Base-by-base conservation (phyloP, 164 flowering plant species). In the Sextonia rubra region DNA sequence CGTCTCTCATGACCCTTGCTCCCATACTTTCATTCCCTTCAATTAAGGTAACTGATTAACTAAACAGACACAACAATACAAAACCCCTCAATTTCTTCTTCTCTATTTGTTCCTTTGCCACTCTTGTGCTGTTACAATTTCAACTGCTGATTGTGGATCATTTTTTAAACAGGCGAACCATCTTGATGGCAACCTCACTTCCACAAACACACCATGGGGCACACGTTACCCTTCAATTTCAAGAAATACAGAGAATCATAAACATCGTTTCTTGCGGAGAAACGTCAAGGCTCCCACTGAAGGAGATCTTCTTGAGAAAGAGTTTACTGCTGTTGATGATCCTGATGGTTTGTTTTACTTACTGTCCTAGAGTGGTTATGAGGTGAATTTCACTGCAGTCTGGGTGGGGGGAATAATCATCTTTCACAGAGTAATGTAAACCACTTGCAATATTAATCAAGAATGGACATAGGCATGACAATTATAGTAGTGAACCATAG, bases 241-340 rank as follows among this genome's bases (percentile, higher is more conserved):
- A 26, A 64, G 67, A 64, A 29, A 26, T 27, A 20, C 7, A 18
- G 12, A 61, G 24, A 64, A 18, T 64, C 37, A 26, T 26, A 64
- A 64, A 18, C 18, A 29, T 29, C 5, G 67, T 18, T 26, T n/a
- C n/a, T n/a, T 64, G n/a, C 2, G 15, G 67, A 29, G 22, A 64
- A 64, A 64, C 6, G 67, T 8, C 17, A 64, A 64, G 67, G 44
- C 67, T 12, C 27, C 67, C 14, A 32, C 27, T 29, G 32, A 64
- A 64, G 67, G 67, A 64, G 37, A 64, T 64, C 18, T 64, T 64
- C 44, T 64, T 26, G 23, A 17, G 20, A 64, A 29, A 64, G 67
- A 64, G 27, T 64, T 32, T 64, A 15, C 44, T 64, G 37, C 67
- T 29, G 27, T 64, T 29, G 44, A 12, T 25, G 67, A 64, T 64